A percentile compares a stretch with the other conserved stretches of the same genome.
Evolutionary conservation across 2,329 filamentous ascomycete genomes (phyloP).

Genomic region (Pezicula rhizophila): DNA sequence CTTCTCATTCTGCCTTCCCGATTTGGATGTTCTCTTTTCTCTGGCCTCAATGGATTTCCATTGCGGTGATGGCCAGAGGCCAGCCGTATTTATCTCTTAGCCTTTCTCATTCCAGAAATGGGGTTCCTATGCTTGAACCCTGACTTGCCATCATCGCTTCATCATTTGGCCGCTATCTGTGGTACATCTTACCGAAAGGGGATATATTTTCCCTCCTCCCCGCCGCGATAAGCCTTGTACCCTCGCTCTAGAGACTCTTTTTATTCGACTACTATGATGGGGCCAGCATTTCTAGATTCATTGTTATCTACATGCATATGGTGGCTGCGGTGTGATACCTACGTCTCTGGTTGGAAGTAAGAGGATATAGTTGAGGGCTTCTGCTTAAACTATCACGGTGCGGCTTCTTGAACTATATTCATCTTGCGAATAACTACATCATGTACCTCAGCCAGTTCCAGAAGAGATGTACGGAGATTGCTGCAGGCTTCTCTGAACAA

Average conservation of each 20-base stretch:
- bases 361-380: background rate
- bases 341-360: background rate
- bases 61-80: background rate
- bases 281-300: background rate
- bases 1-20: background rate
- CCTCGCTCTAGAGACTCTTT: background rate
- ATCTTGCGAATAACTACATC: background rate
- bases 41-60: background rate
- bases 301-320: background rate
- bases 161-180: background rate
- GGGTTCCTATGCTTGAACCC: background rate
- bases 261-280: background rate
- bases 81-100: background rate
- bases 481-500: conserved; percentile 5
- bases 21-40: background rate
- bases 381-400: background rate
- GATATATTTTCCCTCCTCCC: conserved; percentile 1
- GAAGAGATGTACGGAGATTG: background rate
- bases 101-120: background rate
- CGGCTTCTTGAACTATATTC: background rate
- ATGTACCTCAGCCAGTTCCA: background rate
- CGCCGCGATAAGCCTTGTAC: background rate
- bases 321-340: background rate
- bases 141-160: background rate
- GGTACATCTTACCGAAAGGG: background rate